Evolutionary conservation across 495 filamentous ascomycete genomes (phyloP).

Genomic region (Xylaria telfairii): DNA sequence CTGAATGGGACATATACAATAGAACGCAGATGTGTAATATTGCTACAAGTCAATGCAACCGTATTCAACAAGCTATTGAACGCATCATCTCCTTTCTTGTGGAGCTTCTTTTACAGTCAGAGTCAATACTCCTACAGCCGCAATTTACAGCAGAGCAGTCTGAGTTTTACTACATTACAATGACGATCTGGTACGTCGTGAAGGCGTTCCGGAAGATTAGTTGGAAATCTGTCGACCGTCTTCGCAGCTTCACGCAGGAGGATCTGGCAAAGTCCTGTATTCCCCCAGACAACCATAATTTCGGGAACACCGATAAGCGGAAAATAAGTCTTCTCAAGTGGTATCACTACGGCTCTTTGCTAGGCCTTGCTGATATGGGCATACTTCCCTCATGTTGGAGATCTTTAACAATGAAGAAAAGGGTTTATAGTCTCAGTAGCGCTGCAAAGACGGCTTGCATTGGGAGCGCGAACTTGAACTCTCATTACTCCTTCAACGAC

Average conservation of each 20-base stretch:
- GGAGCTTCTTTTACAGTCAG: neutral
- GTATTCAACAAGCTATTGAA: neutral
- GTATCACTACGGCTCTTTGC: conserved; percentile 27
- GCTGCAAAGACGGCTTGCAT: neutral
- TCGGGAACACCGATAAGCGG: conserved; percentile 16
- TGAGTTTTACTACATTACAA: conserved; percentile 27
- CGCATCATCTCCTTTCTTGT: neutral
- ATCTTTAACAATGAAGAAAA: neutral
- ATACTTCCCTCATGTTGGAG: conserved; percentile 12
- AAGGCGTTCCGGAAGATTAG: conserved; percentile 2
- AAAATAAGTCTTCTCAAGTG: conserved; percentile 26
- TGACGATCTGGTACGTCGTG: conserved; percentile 26
- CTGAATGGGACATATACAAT: neutral
- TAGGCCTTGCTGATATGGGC: neutral
- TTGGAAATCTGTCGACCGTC: conserved; percentile 14
- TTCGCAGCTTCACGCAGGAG: neutral
- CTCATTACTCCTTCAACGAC: neutral
- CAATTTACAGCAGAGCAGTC: conserved; percentile 13
- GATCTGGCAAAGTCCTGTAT: neutral
- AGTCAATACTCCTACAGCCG: neutral
- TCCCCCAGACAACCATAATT: conserved; percentile 19
- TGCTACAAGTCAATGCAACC: neutral
- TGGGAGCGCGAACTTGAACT: neutral
- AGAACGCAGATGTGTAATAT: conserved; percentile 5
- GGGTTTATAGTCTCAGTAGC: neutral